Evolutionary conservation across 257 asterid genomes (phyloP).

Genomic region (Solanum acaule): DNA sequence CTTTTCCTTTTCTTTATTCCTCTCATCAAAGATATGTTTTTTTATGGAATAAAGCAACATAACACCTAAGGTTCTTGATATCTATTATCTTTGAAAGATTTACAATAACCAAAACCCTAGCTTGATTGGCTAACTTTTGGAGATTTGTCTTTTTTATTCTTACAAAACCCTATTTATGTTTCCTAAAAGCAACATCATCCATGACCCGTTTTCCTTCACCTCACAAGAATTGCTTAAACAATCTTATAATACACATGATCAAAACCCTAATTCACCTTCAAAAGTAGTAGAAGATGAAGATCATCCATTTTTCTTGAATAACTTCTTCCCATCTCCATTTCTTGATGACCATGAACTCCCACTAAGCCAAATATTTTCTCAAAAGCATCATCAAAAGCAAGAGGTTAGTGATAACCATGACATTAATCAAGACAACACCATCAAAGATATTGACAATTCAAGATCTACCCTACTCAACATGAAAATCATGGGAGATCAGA

Average conservation of each 20-base stretch:
- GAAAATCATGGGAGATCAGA: not conserved
- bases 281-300: conserved; percentile 7
- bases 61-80: not conserved
- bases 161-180: conserved; percentile 12
- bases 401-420: not conserved
- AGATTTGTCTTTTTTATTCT: not conserved
- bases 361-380: conserved; percentile 27
- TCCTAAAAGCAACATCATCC: conserved; percentile 18
- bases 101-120: not conserved
- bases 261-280: conserved; percentile 17
- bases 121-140: not conserved
- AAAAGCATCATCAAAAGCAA: conserved; percentile 3
- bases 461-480: not conserved
- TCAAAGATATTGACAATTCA: not conserved
- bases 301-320: conserved; percentile 10
- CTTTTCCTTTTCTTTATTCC: not conserved
- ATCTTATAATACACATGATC: conserved; percentile 6
- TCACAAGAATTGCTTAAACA: conserved; percentile 10
- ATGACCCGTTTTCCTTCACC: conserved; percentile 10
- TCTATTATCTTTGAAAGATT: not conserved
- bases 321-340: conserved; percentile 40
- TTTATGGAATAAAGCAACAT: not conserved
- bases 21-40: not conserved
- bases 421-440: not conserved
- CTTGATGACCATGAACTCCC: conserved; percentile 41